phyloP scores from a whole-genome alignment of 192 early-diverging fungal genomes.

The Funneliformis mosseae region DNA sequence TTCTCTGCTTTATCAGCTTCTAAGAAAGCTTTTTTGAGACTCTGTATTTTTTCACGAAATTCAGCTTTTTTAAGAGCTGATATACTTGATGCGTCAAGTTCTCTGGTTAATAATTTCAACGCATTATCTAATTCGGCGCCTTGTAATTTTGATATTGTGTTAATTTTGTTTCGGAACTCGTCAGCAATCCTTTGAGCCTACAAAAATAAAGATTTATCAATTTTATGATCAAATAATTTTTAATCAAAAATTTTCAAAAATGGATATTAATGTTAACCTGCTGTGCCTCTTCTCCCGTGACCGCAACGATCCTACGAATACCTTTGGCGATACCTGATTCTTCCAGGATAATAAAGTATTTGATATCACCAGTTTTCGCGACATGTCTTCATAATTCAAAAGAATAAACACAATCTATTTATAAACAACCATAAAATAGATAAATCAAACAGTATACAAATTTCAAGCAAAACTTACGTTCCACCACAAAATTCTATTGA shows the following conservation, averaged over 20 bases:
- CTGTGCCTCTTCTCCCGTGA: slow-evolving; percentile 91
- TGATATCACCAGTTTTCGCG: slow-evolving; percentile 85
- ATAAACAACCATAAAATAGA: background rate
- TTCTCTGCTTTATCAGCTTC: slow-evolving; percentile 91
- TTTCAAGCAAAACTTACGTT: slow-evolving; percentile 56
- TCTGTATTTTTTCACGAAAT: slow-evolving; percentile 71
- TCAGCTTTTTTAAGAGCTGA: slow-evolving; percentile 78
- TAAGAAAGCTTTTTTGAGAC: slow-evolving; percentile 80
- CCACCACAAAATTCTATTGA: slow-evolving; percentile 99
- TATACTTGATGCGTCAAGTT: slow-evolving; percentile 77
- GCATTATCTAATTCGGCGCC: slow-evolving; percentile 70
- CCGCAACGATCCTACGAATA: slow-evolving; percentile 91
- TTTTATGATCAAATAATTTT: background rate
- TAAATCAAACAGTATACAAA: background rate
- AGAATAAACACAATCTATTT: background rate
- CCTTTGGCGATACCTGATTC: slow-evolving; percentile 95
- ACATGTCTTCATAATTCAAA: slow-evolving; percentile 66
- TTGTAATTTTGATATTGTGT: slow-evolving; percentile 56
- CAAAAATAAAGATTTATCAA: background rate
- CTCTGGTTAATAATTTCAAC: slow-evolving; percentile 78
- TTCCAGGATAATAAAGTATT: slow-evolving; percentile 83
- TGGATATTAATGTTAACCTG: slow-evolving; percentile 18
- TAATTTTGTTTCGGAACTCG: slow-evolving; percentile 68
- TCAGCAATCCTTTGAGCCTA: slow-evolving; percentile 67
- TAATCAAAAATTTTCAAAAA: background rate